phyloP scores from a whole-genome alignment of 371 early-diverging fungal species.

The Conidiobolus coronatus region DNA sequence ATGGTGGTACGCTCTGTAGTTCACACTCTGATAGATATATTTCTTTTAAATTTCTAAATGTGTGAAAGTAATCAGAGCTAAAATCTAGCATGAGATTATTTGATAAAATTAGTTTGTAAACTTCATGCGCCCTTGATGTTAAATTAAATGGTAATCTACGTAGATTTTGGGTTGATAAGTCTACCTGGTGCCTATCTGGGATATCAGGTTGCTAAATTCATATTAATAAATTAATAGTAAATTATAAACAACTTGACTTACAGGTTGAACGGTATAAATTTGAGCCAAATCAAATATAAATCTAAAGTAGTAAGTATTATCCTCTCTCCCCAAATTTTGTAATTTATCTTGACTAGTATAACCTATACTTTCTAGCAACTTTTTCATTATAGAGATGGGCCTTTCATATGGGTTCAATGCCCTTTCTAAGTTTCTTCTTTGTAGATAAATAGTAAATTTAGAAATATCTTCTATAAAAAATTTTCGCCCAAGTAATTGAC shows the following conservation, averaged over 20 bases:
- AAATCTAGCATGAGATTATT: slow-evolving; percentile 40
- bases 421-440: slow-evolving; percentile 32
- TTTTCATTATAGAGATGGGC: slow-evolving; percentile 43
- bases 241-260: not conserved
- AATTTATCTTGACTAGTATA: slow-evolving; percentile 54
- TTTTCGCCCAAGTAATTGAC: slow-evolving; percentile 40
- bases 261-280: not conserved
- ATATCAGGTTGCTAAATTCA: not conserved
- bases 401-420: slow-evolving; percentile 33
- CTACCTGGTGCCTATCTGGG: slow-evolving; percentile 16
- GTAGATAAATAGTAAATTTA: slow-evolving; percentile 39
- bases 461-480: slow-evolving; percentile 51
- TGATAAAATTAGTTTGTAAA: slow-evolving; percentile 45
- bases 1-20: slow-evolving; percentile 26
- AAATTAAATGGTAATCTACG: slow-evolving; percentile 27
- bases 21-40: slow-evolving; percentile 46
- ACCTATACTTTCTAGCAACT: slow-evolving; percentile 43
- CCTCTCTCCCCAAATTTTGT: slow-evolving; percentile 54
- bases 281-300: slow-evolving; percentile 35
- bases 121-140: not conserved
- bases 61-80: slow-evolving; percentile 48
- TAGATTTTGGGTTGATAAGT: slow-evolving; percentile 32
- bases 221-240: not conserved
- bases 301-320: slow-evolving; percentile 58
- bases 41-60: slow-evolving; percentile 31